Percentiles rank a stretch among this genome's conserved stretches.
Evolutionary conservation across 2,329 filamentous ascomycete species (phyloP).

Genomic region (Venturia oleaginea): DNA sequence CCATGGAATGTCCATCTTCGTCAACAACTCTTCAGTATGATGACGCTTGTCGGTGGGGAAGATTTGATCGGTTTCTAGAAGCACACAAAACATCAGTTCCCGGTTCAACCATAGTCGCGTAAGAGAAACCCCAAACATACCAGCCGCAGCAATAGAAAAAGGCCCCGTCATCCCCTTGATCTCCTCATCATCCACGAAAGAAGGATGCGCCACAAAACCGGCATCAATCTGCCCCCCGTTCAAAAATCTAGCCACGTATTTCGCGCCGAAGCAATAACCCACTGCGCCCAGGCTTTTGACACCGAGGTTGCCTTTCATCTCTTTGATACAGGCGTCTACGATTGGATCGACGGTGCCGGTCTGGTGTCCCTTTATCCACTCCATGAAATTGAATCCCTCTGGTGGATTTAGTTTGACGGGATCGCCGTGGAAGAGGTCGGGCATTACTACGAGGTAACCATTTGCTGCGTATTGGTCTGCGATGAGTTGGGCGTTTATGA

Average conservation of each 20-base stretch:
- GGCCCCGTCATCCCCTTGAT: slow-evolving; percentile 48
- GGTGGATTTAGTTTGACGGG: slow-evolving; percentile 46
- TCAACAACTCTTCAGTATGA: slow-evolving; percentile 51
- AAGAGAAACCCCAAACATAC: too few relatives aligned
- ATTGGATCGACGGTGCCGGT: slow-evolving; percentile 43
- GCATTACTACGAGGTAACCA: slow-evolving; percentile 60
- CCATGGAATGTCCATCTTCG: slow-evolving; percentile 48
- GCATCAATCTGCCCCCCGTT: slow-evolving; percentile 51
- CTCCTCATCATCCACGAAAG: slow-evolving; percentile 57
- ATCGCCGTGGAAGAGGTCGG: slow-evolving; percentile 64
- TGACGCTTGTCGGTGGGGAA: slow-evolving; percentile 49
- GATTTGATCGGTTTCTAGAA: slow-evolving; percentile 47
- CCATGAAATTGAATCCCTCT: slow-evolving; percentile 39
- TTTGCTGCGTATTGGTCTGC: slow-evolving; percentile 68
- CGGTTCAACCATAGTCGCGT: too few relatives aligned
- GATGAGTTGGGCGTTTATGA: slow-evolving; percentile 46
- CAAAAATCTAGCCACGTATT: slow-evolving; percentile 55
- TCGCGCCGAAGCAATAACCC: slow-evolving; percentile 44
- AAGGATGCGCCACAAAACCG: slow-evolving; percentile 68
- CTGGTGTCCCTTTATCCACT: slow-evolving; percentile 40
- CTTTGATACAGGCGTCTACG: slow-evolving; percentile 37
- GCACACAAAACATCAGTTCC: not conserved
- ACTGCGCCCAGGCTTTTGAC: slow-evolving; percentile 38
- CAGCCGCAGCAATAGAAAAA: slow-evolving; percentile 53
- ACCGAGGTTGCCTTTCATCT: slow-evolving; percentile 41